Evolutionary conservation across 306 rosid genomes (phyloP), one percentile per base, ranked within the genome.

Genomic region (Delonix regia): DNA sequence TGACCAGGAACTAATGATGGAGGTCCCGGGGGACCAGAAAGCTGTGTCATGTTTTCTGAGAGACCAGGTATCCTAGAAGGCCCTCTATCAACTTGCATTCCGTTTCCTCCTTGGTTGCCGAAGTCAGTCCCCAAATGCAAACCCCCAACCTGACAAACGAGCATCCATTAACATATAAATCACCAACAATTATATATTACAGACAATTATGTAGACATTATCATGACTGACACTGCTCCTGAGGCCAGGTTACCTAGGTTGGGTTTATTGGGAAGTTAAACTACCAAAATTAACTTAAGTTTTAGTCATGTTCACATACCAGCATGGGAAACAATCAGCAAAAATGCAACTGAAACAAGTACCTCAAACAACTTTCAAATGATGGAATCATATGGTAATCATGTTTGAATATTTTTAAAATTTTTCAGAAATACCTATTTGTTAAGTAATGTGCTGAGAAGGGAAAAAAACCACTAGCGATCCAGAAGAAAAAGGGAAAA

Each of bases 41-140:
- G 88, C 76, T 89, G 97, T 70, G 90, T 48, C 24, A 84, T 59
- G 66, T 86, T 89, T 70, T 91, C 98, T 0, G 89, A 83, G 16
- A 81, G 85, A 47, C 90, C 89, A 47, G 97, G 70, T 86, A 85
- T 83, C 89, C 92, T 85, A 22, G 88, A 45, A 52, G 88, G 68
- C 77, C 89, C 90, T 85, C 92, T 83, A 74, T 88, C 95, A 34
- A 68, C 67, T 82, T 82, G 92, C 87, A 84, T 78, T 15, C 86
- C 75, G 73, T 69, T 80, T 84, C 87, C 90, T 7, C 68, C 84
- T 79, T 87, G 94, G 82, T 80, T 83, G 81, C 77, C 76, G 55
- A 85, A 84, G 71, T 89, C 91, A 44, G 87, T 5, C 21, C 60
- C 60, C 4, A 53, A 9, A 53, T 53, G 60, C 28, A 53, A 53